These are phyloP conservation scores for Candida multigemmis DNA, from an alignment of 805 yeast species.

Conservation along the genomic window DNA sequence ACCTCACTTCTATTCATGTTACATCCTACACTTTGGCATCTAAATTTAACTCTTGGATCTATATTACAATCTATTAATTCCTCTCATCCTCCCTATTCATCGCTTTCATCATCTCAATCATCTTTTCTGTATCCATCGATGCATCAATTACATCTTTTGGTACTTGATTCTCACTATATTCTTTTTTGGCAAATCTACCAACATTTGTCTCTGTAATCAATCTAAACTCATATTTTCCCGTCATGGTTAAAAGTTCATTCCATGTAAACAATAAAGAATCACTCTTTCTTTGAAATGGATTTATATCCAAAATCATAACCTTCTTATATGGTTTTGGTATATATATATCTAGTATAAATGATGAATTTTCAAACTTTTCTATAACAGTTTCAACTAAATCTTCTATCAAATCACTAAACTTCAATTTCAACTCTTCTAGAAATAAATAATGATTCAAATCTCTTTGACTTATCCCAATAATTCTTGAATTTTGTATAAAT, in stretches of 20 bases:
- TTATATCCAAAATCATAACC: conserved; percentile 72
- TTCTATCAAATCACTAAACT: conserved; percentile 39
- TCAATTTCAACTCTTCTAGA: conserved; percentile 41
- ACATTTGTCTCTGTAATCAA: conserved; percentile 61
- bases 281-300: conserved; percentile 73
- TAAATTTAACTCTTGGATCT: too few relatives aligned
- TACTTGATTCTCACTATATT: conserved; percentile 83
- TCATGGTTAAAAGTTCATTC: conserved; percentile 53
- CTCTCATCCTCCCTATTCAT: conserved; percentile 40
- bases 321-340: conserved; percentile 64
- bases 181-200: conserved; percentile 70
- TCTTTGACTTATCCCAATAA: conserved; percentile 76
- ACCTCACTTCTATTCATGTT: too few relatives aligned
- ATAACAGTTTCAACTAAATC: conserved; percentile 32
- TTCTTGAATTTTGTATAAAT: conserved; percentile 54
- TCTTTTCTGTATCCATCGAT: conserved; percentile 53
- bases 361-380: conserved; percentile 11
- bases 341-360: conserved; percentile 71
- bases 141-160: conserved; percentile 91
- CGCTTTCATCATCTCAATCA: conserved; percentile 64
- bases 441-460: conserved; percentile 79
- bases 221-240: conserved; percentile 41
- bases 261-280: conserved; percentile 77
- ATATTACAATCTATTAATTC: too few relatives aligned
- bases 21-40: too few relatives aligned